phyloP scores from a whole-genome alignment of 2,329 filamentous ascomycete species.

The Epichloe glyceriae region DNA sequence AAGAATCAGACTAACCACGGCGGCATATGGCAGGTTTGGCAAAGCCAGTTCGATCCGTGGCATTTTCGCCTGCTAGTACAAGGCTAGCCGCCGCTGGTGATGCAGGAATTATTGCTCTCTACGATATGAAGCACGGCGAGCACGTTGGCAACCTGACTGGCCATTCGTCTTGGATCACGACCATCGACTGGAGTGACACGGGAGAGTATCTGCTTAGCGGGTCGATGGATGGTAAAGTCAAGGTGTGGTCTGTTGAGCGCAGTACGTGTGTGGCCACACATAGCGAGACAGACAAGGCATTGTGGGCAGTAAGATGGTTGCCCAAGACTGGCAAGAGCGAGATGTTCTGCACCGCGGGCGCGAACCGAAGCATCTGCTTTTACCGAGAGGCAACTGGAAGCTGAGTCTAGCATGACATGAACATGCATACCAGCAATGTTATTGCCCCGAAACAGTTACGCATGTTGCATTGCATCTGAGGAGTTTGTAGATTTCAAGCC shows the following conservation, averaged over 20 bases:
- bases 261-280: conserved; percentile 82
- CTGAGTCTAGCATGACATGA: conserved; percentile 16
- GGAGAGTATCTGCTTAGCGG: conserved; percentile 85
- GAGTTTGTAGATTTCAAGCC: background rate
- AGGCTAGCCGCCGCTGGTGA: conserved; percentile 85
- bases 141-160: conserved; percentile 75
- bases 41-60: conserved; percentile 71
- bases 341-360: conserved; percentile 68
- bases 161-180: conserved; percentile 78
- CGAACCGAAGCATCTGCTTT: conserved; percentile 63
- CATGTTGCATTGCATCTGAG: no score
- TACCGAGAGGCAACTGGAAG: conserved; percentile 72
- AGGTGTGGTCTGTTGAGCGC: conserved; percentile 86
- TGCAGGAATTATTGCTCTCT: conserved; percentile 75
- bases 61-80: conserved; percentile 77
- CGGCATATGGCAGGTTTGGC: conserved; percentile 49
- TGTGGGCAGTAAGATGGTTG: conserved; percentile 80
- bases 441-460: no score
- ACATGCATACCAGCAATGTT: conserved; percentile 6
- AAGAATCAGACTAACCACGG: background rate
- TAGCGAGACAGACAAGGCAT: conserved; percentile 70
- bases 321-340: conserved; percentile 56
- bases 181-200: conserved; percentile 83
- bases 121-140: conserved; percentile 85
- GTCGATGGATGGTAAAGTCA: conserved; percentile 84